Evolutionary conservation across 2,329 filamentous ascomycete species (phyloP), one percentile per base, ranked within the genome.

Genomic region (Beauveria brongniartii): DNA sequence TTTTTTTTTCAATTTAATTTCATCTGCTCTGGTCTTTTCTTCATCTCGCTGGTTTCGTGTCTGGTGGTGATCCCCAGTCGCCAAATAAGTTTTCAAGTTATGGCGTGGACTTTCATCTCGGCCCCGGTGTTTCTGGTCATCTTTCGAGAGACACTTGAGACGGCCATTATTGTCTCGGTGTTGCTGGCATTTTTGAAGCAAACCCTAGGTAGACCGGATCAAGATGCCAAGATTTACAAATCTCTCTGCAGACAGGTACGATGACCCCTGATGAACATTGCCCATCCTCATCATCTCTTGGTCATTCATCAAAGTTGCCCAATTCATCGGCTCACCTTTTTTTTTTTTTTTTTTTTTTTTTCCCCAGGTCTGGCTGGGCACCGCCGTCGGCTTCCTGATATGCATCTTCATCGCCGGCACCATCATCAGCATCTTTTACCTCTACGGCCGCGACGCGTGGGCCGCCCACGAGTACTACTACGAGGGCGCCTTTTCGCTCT

Each of bases 101-200:
- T 83, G 77, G 86, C 87, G 71, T 80, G 82, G 63, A 83, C 88
- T 71, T 85, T 92, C 61, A 92, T 92, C 72, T 83, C 88, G 64
- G 85, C 91, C 24, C 89, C 88, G 65, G 84, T 96, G 59, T 96
- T 96, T 78, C 92, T 96, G 77, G 90, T 96, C 72, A 86, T 90
- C 75, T 94, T 96, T 72, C 86, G 92, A 70, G 92, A 96, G 76
- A 85, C 86, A 47, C 78, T 96, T 51, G 91, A 96, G 78, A 89
- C 88, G 1, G 87, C 83, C 69, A 91, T 96, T 69, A 90, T 96
- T 67, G 85, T 95, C 64, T 93, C 91, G 0, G 88, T 96, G 18
- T 78, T 96, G 40, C 82, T 96, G 46, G 85, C 91, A 22, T 95
- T 94, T 71, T 77, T 95, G 62, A 94, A 93, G 73, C 89, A 94